Percentiles rank a stretch among this genome's conserved stretches.
These are phyloP conservation scores for Mycena rebaudengoi DNA, from an alignment of 768 basidiomycete species.

Conservation along the genomic window DNA sequence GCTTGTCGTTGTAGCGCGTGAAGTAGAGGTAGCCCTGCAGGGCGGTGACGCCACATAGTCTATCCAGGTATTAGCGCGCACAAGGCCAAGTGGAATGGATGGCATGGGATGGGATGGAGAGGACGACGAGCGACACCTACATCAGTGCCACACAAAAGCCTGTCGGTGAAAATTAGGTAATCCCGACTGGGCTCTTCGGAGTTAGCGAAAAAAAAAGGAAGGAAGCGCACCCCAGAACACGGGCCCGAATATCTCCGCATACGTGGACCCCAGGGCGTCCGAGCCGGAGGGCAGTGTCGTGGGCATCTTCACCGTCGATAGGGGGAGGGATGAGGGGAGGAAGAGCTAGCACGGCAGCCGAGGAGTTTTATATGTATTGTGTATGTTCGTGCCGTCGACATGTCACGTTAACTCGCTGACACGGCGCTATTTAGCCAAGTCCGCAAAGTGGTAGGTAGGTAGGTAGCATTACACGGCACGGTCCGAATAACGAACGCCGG, in stretches of 20 bases:
- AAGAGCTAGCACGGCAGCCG: too few relatives aligned
- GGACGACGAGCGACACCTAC: background rate
- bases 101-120: too few relatives aligned
- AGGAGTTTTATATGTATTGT: too few relatives aligned
- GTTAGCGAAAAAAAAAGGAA: background rate
- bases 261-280: background rate
- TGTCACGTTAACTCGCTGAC: too few relatives aligned
- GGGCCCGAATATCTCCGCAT: slow-evolving; percentile 20
- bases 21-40: slow-evolving; percentile 26
- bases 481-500: too few relatives aligned
- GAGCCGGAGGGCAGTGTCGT: background rate
- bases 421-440: too few relatives aligned
- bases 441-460: too few relatives aligned
- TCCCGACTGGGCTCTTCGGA: background rate
- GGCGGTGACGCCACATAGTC: slow-evolving; percentile 19
- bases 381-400: too few relatives aligned
- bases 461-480: too few relatives aligned
- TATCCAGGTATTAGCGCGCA: background rate
- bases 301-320: too few relatives aligned
- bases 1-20: slow-evolving; percentile 25
- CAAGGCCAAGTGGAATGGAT: background rate
- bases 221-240: slow-evolving; percentile 21
- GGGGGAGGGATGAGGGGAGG: too few relatives aligned
- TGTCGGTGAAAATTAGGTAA: background rate
- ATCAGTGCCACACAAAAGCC: slow-evolving; percentile 20